Conservation (phyloP, 257 asterid species). For the Solanum phureja region DNA sequence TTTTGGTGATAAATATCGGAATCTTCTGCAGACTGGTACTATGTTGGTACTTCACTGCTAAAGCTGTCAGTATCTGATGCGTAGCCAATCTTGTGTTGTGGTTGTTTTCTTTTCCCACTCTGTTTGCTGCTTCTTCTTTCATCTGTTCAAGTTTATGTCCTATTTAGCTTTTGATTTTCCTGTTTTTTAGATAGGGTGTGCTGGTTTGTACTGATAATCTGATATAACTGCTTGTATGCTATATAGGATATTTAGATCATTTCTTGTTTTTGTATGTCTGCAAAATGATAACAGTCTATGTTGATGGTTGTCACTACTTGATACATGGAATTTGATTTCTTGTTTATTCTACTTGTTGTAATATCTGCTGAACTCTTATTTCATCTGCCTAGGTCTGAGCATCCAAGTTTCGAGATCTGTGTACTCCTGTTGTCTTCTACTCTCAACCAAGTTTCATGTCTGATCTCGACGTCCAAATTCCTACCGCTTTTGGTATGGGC, state of each 20-base stretch:
- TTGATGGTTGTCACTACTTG: not conserved
- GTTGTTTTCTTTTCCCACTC: not conserved
- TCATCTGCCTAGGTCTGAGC: conserved; percentile 17
- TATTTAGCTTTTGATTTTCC: not conserved
- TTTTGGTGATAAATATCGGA: not conserved
- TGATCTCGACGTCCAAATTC: conserved; percentile 47
- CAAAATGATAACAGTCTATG: not conserved
- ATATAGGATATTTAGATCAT: not conserved
- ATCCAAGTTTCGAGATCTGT: not conserved
- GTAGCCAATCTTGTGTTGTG: not conserved
- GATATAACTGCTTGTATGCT: not conserved
- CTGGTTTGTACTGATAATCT: not conserved
- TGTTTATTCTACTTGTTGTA: not conserved
- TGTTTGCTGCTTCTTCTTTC: not conserved
- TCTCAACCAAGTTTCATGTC: conserved; percentile 42
- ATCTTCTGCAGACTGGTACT: not conserved
- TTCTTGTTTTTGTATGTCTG: not conserved
- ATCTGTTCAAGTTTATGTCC: not conserved
- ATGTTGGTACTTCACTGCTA: not conserved
- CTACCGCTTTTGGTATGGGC: conserved; percentile 40
- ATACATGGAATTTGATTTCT: not conserved
- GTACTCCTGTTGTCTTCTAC: not conserved
- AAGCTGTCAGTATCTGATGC: not conserved
- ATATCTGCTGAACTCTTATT: not conserved
- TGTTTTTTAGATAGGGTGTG: not conserved